These are phyloP conservation scores for Venustampulla echinocandica DNA, from an alignment of 495 filamentous ascomycete species.

Conservation along the genomic window DNA sequence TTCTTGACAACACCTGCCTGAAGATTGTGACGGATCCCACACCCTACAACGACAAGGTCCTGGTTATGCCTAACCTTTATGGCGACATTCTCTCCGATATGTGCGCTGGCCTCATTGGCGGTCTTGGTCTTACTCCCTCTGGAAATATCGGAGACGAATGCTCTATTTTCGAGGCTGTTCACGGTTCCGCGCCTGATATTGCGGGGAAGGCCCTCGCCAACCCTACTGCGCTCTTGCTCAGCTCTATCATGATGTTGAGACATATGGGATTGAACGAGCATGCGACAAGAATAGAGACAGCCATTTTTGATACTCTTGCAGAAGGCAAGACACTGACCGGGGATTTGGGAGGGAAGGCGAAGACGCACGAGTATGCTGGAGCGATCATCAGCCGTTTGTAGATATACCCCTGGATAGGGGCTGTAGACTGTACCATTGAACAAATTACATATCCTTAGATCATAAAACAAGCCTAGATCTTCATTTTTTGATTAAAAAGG, in stretches of 20 bases:
- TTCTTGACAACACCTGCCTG: conserved; percentile 97
- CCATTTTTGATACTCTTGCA: conserved; percentile 85
- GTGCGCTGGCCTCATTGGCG: conserved; percentile 97
- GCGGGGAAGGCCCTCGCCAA: conserved; percentile 93
- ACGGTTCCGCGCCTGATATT: conserved; percentile 96
- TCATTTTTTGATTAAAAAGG: not conserved
- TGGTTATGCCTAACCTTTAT: conserved; percentile 99
- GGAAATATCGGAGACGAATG: conserved; percentile 99
- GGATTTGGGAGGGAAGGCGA: conserved; percentile 88
- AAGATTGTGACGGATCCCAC: conserved; percentile 92
- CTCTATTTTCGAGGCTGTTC: conserved; percentile 99
- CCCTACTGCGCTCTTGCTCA: conserved; percentile 85
- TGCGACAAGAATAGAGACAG: conserved; percentile 81
- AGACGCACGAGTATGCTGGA: conserved; percentile 82
- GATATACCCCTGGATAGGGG: conserved; percentile 19
- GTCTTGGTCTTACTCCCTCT: conserved; percentile 91
- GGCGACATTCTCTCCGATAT: conserved; percentile 99
- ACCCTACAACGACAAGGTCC: conserved; percentile 97
- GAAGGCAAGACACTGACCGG: conserved; percentile 95
- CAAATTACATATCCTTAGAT: conserved; percentile 5
- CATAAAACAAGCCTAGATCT: not conserved
- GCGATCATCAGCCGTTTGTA: conserved; percentile 86
- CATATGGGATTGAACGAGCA: conserved; percentile 89
- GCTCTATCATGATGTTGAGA: conserved; percentile 97
- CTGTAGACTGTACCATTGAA: conserved; percentile 21